phyloP scores from a whole-genome alignment of 768 basidiomycete genomes.

The Calocybe cyanea region DNA sequence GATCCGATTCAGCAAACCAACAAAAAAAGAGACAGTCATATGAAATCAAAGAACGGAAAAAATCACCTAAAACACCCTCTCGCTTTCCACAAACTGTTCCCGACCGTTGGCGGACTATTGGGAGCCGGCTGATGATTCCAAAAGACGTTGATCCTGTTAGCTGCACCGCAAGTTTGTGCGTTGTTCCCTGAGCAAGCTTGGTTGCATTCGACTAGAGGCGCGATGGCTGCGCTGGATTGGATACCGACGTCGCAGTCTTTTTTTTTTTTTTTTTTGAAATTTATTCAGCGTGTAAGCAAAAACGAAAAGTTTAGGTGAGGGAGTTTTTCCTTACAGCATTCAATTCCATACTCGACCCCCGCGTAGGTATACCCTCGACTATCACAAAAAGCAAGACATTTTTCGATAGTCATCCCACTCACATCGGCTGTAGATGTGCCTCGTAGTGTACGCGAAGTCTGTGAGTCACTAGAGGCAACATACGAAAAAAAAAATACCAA shows the following conservation, averaged over 20 bases:
- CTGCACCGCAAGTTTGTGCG: constrained; percentile 13
- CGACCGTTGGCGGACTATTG: not conserved
- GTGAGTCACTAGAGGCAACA: not conserved
- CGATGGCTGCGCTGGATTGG: not conserved
- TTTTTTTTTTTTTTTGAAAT: too few species aligned
- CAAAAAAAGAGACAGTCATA: too few species aligned
- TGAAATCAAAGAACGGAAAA: too few species aligned
- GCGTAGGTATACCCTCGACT: constrained; percentile 6
- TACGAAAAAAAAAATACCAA: too few species aligned
- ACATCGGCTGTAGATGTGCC: not conserved
- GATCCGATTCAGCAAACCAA: not conserved
- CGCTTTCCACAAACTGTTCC: constrained; percentile 5
- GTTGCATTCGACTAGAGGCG: constrained; percentile 10
- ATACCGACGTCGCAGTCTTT: constrained; percentile 10
- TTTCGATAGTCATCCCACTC: constrained; percentile 7
- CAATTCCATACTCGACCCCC: constrained; percentile 12
- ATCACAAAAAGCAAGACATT: constrained; percentile 7
- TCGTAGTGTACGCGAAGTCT: not conserved
- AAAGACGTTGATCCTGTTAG: constrained; percentile 5
- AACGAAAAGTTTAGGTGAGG: not conserved
- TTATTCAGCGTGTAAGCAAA: not conserved
- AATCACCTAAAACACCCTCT: constrained; percentile 14
- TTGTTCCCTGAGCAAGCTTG: constrained; percentile 16
- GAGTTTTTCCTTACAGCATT: constrained; percentile 8
- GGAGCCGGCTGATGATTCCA: constrained; percentile 2